Conservation (phyloP, 805 yeast genomes). For the Blastobotrys terrestris region DNA sequence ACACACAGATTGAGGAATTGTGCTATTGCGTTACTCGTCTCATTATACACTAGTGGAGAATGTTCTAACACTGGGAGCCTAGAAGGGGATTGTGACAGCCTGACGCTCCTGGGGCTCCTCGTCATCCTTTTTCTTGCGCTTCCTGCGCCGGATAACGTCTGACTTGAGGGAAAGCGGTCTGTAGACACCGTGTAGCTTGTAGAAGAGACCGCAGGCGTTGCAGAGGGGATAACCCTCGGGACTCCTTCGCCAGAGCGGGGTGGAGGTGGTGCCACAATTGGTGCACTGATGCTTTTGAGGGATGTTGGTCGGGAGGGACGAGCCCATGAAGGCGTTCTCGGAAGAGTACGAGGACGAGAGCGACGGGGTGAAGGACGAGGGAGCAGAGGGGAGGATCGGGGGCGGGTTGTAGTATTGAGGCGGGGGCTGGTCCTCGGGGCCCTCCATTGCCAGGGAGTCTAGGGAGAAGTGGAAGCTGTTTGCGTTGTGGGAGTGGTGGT, state of each 20-base stretch:
- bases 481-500: neutral
- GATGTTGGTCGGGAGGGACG: neutral
- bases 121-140: constrained; percentile 37
- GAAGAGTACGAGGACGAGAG: neutral
- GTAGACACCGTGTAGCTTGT: constrained; percentile 91
- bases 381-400: neutral
- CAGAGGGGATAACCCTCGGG: constrained; percentile 90
- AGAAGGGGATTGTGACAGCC: neutral
- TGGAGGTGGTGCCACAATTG: constrained; percentile 85
- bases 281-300: constrained; percentile 42
- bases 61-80: neutral
- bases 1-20: too few species aligned
- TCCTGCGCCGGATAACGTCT: constrained; percentile 88
- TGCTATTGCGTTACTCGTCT: too few species aligned
- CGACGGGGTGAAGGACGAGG: neutral
- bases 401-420: neutral
- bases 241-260: constrained; percentile 93
- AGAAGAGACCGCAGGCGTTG: constrained; percentile 92
- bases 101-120: neutral
- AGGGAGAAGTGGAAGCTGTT: constrained; percentile 34
- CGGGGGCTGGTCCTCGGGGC: constrained; percentile 25
- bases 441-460: constrained; percentile 46
- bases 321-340: neutral
- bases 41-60: too few species aligned
- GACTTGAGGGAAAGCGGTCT: constrained; percentile 87